A percentile compares a stretch with the other conserved stretches of the same genome.
Conservation (phyloP, 768 basidiomycete species). For the Boletus rubroflammeus region DNA sequence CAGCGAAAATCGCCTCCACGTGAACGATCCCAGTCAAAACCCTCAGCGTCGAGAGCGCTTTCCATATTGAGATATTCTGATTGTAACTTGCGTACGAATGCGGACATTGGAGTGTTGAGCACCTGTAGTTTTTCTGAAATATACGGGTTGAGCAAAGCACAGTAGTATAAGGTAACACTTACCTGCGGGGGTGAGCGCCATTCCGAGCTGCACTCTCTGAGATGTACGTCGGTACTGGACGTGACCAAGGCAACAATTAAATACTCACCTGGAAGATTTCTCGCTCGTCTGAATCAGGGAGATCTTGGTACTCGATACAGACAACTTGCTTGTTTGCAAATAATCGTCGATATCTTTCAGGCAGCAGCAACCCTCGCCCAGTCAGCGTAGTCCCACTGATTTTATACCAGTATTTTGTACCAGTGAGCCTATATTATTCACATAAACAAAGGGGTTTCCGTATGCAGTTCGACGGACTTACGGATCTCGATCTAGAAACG, state of each 20-base stretch:
- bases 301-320: slow-evolving; percentile 72
- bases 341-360: slow-evolving; percentile 50
- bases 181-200: slow-evolving; percentile 73
- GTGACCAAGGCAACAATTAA: background rate
- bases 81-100: slow-evolving; percentile 57
- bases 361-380: slow-evolving; percentile 39
- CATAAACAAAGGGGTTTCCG: background rate
- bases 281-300: slow-evolving; percentile 54
- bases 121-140: slow-evolving; percentile 65
- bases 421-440: slow-evolving; percentile 3
- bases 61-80: slow-evolving; percentile 41
- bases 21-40: slow-evolving; percentile 48
- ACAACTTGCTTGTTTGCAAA: slow-evolving; percentile 76
- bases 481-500: slow-evolving; percentile 41
- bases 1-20: slow-evolving; percentile 58
- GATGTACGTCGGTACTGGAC: background rate
- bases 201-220: slow-evolving; percentile 74
- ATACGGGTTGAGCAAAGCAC: background rate
- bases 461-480: slow-evolving; percentile 27
- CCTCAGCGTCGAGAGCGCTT: slow-evolving; percentile 32
- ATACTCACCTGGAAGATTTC: slow-evolving; percentile 68
- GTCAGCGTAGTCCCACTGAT: slow-evolving; percentile 6
- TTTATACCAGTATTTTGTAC: slow-evolving; percentile 56
- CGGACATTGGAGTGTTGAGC: slow-evolving; percentile 50
- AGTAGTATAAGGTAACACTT: slow-evolving; percentile 1